Evolutionary conservation across 441 rosid species (phyloP), one percentile per base, ranked within the genome.

Genomic region (Bruguiera hainesii): DNA sequence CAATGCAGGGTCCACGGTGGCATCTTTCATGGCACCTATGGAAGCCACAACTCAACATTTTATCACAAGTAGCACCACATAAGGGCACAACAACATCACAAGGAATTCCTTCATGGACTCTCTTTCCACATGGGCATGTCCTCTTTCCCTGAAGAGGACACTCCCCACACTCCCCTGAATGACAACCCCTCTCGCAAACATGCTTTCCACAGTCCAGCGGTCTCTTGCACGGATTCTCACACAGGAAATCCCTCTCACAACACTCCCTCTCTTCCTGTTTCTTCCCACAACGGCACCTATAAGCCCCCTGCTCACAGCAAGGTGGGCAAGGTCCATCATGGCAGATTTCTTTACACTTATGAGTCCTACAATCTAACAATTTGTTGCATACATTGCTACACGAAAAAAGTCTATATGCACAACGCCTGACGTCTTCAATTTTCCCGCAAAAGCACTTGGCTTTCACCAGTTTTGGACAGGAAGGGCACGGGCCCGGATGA

Each of bases 401-500:
- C 0, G 96, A 88, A 65, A 85, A 91, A 21, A 66, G 61, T 73
- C 88, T 93, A 68, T 71, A 78, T 15, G 90, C 96, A 51, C 98
- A 94, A 1, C 96, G 84, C 67, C 86, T 86, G 61, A 85, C 89
- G 48, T 87, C 96, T 50, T 75, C 83, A 19, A 78, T 66, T n/a
- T 78, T 78, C 0, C 89, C 87, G 20, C 97, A 94, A 66, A 84
- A 89, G 77, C 97, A 94, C 23, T 64, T 65, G 23, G 81, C 65
- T 56, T 81, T 82, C 4, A 88, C 82, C 5, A 89, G 81, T 76
- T 89, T 87, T 1, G 97, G 96, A 66, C 97, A 94, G 39, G 97
- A 73, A 0, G 98, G 92, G 70, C 96, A 89, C 18, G 97, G 96
- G 18, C 97, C 98, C 1, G 97, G 97, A 59, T 94, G 98, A 56